Percentiles rank a stretch among this genome's conserved stretches.
These are phyloP conservation scores for Aspergillus fructus DNA, from an alignment of 2,329 filamentous ascomycete genomes.

Conservation along the genomic window DNA sequence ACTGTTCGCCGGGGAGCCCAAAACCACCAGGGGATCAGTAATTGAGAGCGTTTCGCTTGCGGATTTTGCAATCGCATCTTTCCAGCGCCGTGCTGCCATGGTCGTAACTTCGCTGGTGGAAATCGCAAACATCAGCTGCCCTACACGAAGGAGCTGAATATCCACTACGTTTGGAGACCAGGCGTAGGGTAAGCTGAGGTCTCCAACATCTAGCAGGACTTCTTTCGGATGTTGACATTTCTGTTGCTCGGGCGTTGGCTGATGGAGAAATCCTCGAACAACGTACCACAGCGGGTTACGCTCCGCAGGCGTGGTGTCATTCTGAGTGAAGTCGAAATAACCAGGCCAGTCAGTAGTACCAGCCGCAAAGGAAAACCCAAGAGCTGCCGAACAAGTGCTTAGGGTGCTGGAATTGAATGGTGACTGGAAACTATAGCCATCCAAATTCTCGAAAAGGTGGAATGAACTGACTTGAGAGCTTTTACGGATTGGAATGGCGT, in stretches of 20 bases:
- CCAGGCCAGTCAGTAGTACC: constrained; percentile 91
- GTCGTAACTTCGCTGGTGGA: constrained; percentile 86
- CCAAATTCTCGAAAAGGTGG: constrained; percentile 83
- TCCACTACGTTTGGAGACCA: constrained; percentile 94
- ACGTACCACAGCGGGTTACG: constrained; percentile 77
- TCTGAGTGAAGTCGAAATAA: constrained; percentile 90
- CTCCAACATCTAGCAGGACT: constrained; percentile 83
- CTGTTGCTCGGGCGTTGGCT: constrained; percentile 67
- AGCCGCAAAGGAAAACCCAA: constrained; percentile 90
- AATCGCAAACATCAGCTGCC: constrained; percentile 79
- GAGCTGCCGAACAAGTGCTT: constrained; percentile 77
- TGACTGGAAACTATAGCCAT: constrained; percentile 69
- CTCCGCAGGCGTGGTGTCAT: constrained; percentile 68
- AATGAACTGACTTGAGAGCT: constrained; percentile 73
- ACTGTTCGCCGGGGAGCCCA: constrained; percentile 86
- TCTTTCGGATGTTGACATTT: constrained; percentile 79
- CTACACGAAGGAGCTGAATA: constrained; percentile 79
- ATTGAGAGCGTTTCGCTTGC: constrained; percentile 54
- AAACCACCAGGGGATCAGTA: constrained; percentile 67
- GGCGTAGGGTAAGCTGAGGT: constrained; percentile 72
- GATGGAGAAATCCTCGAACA: constrained; percentile 70
- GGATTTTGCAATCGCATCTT: constrained; percentile 62
- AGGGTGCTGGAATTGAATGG: constrained; percentile 63
- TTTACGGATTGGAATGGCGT: constrained; percentile 44
- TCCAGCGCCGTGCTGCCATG: constrained; percentile 89